A percentile compares a stretch with the other conserved stretches of the same genome.
phyloP scores from a whole-genome alignment of 352 stramenopile genomes.

The Phytophthora cactorum region DNA sequence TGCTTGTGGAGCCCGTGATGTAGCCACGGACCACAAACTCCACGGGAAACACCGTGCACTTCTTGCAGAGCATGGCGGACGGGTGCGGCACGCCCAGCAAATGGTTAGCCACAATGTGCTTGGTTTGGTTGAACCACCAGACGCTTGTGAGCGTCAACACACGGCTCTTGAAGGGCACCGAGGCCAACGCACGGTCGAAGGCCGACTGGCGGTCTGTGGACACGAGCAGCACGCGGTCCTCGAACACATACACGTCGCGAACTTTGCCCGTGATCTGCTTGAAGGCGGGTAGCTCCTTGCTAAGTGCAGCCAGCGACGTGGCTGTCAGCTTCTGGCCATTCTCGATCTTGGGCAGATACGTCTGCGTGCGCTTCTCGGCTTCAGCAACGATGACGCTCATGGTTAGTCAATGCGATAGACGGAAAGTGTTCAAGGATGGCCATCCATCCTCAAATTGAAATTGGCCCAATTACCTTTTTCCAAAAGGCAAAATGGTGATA shows the following conservation, averaged over 20 bases:
- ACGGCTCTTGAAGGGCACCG: constrained; percentile 97
- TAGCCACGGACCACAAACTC: constrained; percentile 99
- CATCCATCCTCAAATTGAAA: too few relatives aligned
- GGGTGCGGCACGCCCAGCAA: constrained; percentile 94
- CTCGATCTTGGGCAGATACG: constrained; percentile 70
- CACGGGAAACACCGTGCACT: constrained; percentile 97
- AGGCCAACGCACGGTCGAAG: constrained; percentile 97
- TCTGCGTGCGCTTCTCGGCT: constrained; percentile 73
- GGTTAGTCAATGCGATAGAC: constrained; percentile 6
- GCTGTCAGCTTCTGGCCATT: constrained; percentile 45
- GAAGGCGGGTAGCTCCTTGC: constrained; percentile 47
- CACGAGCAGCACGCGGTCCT: constrained; percentile 93
- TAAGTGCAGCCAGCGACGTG: constrained; percentile 62
- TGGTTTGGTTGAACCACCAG: constrained; percentile 97
- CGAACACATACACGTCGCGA: constrained; percentile 92
- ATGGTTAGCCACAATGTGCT: constrained; percentile 98
- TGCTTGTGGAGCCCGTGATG: constrained; percentile 97
- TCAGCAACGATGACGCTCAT: constrained; percentile 58
- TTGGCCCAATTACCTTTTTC: too few relatives aligned
- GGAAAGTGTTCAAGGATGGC: constrained; percentile 8
- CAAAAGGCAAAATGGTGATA: too few relatives aligned
- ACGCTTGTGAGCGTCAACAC: constrained; percentile 97
- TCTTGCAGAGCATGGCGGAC: constrained; percentile 96
- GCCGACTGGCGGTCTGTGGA: constrained; percentile 99
- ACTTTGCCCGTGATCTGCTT: constrained; percentile 87